A percentile compares a stretch with the other conserved stretches of the same genome.
These are phyloP conservation scores for Arthrobotrys iridis DNA, from an alignment of 2,329 filamentous ascomycete genomes.

Conservation along the genomic window DNA sequence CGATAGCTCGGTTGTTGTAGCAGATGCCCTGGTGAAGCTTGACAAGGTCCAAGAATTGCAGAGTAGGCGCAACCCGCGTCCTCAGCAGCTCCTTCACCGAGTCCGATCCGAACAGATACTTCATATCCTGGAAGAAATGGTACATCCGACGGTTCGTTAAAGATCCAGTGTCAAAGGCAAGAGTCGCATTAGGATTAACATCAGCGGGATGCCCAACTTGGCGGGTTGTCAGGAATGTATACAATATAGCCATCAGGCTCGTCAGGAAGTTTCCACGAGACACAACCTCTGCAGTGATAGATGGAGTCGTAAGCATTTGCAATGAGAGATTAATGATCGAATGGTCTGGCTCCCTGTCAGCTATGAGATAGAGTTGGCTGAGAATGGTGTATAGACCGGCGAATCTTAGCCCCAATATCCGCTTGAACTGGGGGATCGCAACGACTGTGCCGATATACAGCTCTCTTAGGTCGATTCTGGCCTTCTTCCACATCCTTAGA, in stretches of 20 bases:
- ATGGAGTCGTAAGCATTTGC: slow-evolving; percentile 95
- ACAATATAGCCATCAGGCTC: slow-evolving; percentile 92
- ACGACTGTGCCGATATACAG: slow-evolving; percentile 97
- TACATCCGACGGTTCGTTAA: slow-evolving; percentile 96
- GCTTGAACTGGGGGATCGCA: slow-evolving; percentile 94
- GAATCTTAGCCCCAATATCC: slow-evolving; percentile 89
- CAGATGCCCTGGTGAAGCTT: slow-evolving; percentile 98
- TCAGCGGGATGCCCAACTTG: slow-evolving; percentile 95
- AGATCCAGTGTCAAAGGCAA: slow-evolving; percentile 92
- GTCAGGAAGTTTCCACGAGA: slow-evolving; percentile 95
- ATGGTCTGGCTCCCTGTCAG: slow-evolving; percentile 94
- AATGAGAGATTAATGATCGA: slow-evolving; percentile 98
- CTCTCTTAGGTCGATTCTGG: slow-evolving; percentile 87
- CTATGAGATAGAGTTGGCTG: slow-evolving; percentile 93
- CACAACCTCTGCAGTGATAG: slow-evolving; percentile 94
- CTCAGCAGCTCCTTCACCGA: slow-evolving; percentile 88
- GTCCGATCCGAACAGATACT: slow-evolving; percentile 86
- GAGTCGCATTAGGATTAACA: slow-evolving; percentile 82
- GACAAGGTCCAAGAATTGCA: slow-evolving; percentile 94
- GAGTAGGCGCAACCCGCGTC: slow-evolving; percentile 82
- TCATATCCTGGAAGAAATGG: slow-evolving; percentile 95
- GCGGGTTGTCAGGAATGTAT: slow-evolving; percentile 94
- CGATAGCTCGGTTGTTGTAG: slow-evolving; percentile 88
- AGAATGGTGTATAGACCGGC: slow-evolving; percentile 92
- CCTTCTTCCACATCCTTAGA: slow-evolving; percentile 93